Percentiles rank a stretch among this genome's conserved stretches.
phyloP scores from a whole-genome alignment of 352 stramenopile genomes.

The Pythium folliculosum region DNA sequence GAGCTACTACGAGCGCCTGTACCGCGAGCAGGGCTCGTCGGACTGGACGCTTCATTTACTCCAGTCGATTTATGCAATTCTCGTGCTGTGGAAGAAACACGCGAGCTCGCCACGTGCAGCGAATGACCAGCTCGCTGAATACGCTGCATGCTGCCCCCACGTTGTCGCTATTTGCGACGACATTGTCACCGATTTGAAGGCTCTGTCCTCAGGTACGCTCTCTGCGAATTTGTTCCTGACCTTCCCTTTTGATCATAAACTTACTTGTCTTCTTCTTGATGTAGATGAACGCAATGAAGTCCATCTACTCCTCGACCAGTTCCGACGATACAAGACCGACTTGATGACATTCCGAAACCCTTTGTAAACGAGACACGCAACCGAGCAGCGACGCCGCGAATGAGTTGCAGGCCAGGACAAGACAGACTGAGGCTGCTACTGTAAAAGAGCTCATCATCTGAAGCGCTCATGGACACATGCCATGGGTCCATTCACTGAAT shows the following conservation, averaged over 20 bases:
- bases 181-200: conserved; percentile 80
- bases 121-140: conserved; percentile 71
- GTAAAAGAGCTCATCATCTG: background rate
- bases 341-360: conserved; percentile 71
- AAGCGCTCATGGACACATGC: background rate
- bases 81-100: conserved; percentile 84
- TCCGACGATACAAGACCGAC: conserved; percentile 71
- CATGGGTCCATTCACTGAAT: background rate
- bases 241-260: conserved; percentile 5
- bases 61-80: conserved; percentile 70
- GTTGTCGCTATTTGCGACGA: conserved; percentile 79
- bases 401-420: conserved; percentile 12
- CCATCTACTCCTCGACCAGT: conserved; percentile 65
- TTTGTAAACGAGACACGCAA: conserved; percentile 44
- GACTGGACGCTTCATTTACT: conserved; percentile 81
- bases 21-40: conserved; percentile 55
- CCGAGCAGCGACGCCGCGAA: background rate
- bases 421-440: conserved; percentile 17
- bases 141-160: conserved; percentile 75
- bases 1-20: conserved; percentile 82
- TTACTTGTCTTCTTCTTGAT: conserved; percentile 14
- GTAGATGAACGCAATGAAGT: conserved; percentile 66
- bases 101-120: conserved; percentile 66
- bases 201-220: conserved; percentile 66
- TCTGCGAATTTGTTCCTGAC: no score